Base-by-base conservation (phyloP, 176 grass and related monocot species). In the Cenchrus americanus region DNA sequence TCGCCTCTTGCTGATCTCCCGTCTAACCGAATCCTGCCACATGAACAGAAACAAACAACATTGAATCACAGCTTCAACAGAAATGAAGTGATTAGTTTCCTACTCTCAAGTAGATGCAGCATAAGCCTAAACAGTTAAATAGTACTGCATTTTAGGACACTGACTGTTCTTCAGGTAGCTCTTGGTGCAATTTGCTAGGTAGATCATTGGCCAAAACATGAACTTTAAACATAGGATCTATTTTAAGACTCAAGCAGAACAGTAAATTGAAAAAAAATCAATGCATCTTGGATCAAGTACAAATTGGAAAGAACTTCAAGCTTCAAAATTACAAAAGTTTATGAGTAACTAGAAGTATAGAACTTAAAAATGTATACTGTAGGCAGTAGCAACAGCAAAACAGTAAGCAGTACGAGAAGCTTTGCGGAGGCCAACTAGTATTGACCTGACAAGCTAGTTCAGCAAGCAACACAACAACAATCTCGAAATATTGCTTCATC, bases 11-110 rank as follows among this genome's bases (percentile, higher is more conserved):
- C 89, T 87, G 55, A 88, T 55, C 51, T 92, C 92, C 71, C 64
- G 89, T 82, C 89, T 91, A 82, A 90, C 75, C 85, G 80, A 57
- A 84, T 94, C 92, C 92, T 94, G 64, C 37, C 15, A 60, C 30
- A 76, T 65, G 49, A 65, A 87, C 14, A 80, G 17, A 86, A 69
- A 72, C 8, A 87, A 62, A 57, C 10, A 42, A 41, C 30, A 63
- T 1, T 59, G 58, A 77, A 66, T 65, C 18, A 66, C 22, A 88
- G n/a, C 37, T 73, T 79, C 2, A 30, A 48, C 13, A 37, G 12
- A 52, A 51, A 81, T 22, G 23, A n/a, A 27, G 4, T 8, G 22
- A 51, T 27, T 22, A 62, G 14, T 83, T 77, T 60, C 69, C 69
- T 72, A 17, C 3, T n/a, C 47, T 37, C 70, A 51, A 18, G 8